Evolutionary conservation across 108 stramenopile genomes (phyloP).

Genomic region (Nitzschia palea): DNA sequence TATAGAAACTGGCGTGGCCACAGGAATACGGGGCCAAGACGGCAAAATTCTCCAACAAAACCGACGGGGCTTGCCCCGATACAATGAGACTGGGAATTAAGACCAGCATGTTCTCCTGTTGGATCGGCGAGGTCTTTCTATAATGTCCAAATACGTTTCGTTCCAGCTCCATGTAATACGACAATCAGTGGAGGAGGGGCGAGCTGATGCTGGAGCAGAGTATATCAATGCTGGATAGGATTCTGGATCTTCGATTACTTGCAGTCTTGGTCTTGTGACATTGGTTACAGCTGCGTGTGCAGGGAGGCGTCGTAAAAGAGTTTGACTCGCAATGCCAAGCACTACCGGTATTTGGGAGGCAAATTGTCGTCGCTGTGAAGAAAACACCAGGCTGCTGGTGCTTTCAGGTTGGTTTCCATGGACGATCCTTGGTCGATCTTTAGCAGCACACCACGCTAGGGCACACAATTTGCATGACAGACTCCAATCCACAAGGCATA

Average conservation of each 20-base stretch:
- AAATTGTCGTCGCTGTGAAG: too few relatives aligned
- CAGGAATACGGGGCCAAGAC: conserved; percentile 73
- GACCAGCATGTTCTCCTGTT: conserved; percentile 71
- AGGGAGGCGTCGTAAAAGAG: too few relatives aligned
- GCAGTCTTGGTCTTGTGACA: too few relatives aligned
- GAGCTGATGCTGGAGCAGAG: conserved; percentile 24
- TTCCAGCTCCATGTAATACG: conserved; percentile 75
- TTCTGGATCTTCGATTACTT: conserved; percentile 47
- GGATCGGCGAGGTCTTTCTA: conserved; percentile 56
- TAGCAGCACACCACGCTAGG: too few relatives aligned
- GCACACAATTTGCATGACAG: too few relatives aligned
- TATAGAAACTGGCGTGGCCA: conserved; percentile 68
- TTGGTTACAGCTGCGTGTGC: too few relatives aligned
- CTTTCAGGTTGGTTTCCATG: too few relatives aligned
- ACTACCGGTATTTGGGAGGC: too few relatives aligned
- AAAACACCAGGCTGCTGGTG: too few relatives aligned
- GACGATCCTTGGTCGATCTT: too few relatives aligned
- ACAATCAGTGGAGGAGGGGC: conserved; percentile 53
- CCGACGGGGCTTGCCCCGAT: conserved; percentile 45
- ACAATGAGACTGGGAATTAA: conserved; percentile 69
- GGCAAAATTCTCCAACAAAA: conserved; percentile 58
- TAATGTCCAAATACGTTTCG: conserved; percentile 33
- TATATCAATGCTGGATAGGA: conserved; percentile 70
- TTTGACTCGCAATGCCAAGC: too few relatives aligned
- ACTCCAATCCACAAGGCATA: too few relatives aligned